Evolutionary conservation across 192 early-diverging fungal genomes (phyloP), one percentile per base, ranked within the genome.

Genomic region (Lunasporangiospora selenospora): DNA sequence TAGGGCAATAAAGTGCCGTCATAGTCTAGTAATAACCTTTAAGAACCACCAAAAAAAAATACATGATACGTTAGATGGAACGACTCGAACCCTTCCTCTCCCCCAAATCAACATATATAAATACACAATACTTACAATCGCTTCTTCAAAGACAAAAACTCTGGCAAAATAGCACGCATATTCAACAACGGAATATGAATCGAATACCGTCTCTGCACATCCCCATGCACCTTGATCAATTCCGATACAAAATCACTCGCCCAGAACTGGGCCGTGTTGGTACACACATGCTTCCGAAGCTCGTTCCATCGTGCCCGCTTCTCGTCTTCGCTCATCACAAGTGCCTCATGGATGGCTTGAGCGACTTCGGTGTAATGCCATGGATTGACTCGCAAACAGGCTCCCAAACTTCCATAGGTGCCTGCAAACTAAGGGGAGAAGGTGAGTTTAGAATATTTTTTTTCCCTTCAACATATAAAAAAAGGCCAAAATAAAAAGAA

Each of bases 281-380:
- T 85, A 44, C 83, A 63, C 9, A 90, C 89, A 53, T 89, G 78
- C n/a, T 84, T 76, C 48, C 85, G 82, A 31, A 92, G 58, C 38
- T 89, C 81, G 38, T 92, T 84, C 89, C 95, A 93, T 53, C 92
- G 82, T 40, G 78, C 67, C 2, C 50, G 37, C 62, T 88, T 90
- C 48, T 98, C 96, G 24, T 93, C 90, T n/a, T 84, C 67, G 38
- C 75, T 57, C 89, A 95, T 95, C 37, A 75, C 79, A 21, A 99
- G 82, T 1, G 92, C 96, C 31, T 95, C 94, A 69, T 94, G 85
- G 71, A 98, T 93, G 7, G 95, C 93, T 52, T 88, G 78, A 7
- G 94, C 92, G 6, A 95, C 92, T 45, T 95, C 94, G 75, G 59
- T 53, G 41, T 89, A 92, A 76, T 99, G 95, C 96, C 95, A 98